These are phyloP conservation scores for Rhodotorula glutinis DNA, from an alignment of 1,284 basidiomycete species.

Conservation along the genomic window DNA sequence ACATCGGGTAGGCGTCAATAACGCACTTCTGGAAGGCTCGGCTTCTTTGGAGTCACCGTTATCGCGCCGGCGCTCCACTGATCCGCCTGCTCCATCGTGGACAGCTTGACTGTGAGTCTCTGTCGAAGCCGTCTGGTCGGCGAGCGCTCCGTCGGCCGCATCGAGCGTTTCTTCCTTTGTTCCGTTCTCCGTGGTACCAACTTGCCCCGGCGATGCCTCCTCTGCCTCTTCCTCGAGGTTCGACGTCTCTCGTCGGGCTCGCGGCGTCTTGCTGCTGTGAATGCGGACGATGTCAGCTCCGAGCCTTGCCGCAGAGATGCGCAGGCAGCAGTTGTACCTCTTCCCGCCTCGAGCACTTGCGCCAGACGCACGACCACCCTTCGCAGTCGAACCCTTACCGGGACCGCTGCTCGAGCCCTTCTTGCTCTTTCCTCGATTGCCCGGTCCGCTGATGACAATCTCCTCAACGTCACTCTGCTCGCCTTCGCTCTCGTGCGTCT, in stretches of 20 bases:
- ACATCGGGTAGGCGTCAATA: too few relatives aligned
- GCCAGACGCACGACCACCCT: neutral
- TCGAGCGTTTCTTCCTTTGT: neutral
- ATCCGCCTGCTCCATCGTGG: neutral
- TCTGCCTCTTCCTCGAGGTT: constrained; percentile 4
- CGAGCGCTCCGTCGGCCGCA: neutral
- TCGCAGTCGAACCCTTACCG: too few relatives aligned
- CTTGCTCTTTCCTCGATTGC: constrained; percentile 2
- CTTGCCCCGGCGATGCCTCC: neutral
- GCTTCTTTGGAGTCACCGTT: too few relatives aligned
- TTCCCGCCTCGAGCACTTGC: constrained; percentile 7
- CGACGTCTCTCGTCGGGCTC: constrained; percentile 9
- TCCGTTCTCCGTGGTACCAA: neutral
- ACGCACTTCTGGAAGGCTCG: too few relatives aligned
- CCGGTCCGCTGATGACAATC: neutral
- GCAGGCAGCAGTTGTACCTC: neutral
- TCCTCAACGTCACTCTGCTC: constrained; percentile 5
- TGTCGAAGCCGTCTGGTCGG: neutral
- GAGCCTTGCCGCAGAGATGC: neutral
- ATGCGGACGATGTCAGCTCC: neutral
- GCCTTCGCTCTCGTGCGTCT: constrained; percentile 13
- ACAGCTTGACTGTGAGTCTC: too few relatives aligned
- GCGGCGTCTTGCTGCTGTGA: neutral
- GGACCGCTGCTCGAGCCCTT: neutral
- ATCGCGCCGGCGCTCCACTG: neutral